A percentile compares a stretch with the other conserved stretches of the same genome.
These are phyloP conservation scores for Xylariaceae sp. DNA, from an alignment of 2,329 filamentous ascomycete genomes.

Conservation along the genomic window DNA sequence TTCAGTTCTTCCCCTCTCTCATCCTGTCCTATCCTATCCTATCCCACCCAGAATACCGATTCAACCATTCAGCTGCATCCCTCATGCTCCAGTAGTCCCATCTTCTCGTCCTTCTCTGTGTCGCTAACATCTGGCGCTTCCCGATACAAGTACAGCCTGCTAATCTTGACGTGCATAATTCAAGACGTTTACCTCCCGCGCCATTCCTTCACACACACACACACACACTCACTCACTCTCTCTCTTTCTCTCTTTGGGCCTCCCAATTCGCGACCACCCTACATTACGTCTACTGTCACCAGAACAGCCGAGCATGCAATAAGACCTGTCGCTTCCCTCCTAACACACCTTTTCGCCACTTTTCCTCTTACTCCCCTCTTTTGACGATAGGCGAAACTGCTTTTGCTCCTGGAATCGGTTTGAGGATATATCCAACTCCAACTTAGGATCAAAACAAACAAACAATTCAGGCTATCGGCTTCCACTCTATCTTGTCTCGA, in stretches of 20 bases:
- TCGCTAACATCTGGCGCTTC: conserved; percentile 38
- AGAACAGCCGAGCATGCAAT: conserved; percentile 36
- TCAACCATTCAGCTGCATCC: conserved; percentile 4
- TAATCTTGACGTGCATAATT: conserved; percentile 39
- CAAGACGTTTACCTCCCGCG: conserved; percentile 34
- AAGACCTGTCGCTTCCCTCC: conserved; percentile 43
- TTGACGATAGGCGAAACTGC: conserved; percentile 21
- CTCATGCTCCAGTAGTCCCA: conserved; percentile 9
- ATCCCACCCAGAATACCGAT: neutral
- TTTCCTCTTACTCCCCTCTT: conserved; percentile 38
- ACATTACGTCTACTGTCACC: conserved; percentile 22
- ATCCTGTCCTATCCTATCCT: neutral
- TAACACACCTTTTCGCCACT: conserved; percentile 40
- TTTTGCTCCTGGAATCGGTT: conserved; percentile 1
- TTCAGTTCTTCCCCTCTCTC: neutral
- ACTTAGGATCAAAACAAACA: conserved; percentile 39
- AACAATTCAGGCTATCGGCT: conserved; percentile 24
- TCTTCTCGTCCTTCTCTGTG: conserved; percentile 21
- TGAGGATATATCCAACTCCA: conserved; percentile 7
- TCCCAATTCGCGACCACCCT: conserved; percentile 41
- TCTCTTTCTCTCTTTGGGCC: conserved; percentile 35
- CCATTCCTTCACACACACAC: conserved; percentile 30
- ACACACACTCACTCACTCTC: conserved; percentile 19
- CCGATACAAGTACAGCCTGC: conserved; percentile 34
- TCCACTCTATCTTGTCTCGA: conserved; percentile 5